Percentiles rank a stretch among this genome's conserved stretches.
phyloP scores from a whole-genome alignment of 768 basidiomycete species.

The Brasilioporus rufonigricans region DNA sequence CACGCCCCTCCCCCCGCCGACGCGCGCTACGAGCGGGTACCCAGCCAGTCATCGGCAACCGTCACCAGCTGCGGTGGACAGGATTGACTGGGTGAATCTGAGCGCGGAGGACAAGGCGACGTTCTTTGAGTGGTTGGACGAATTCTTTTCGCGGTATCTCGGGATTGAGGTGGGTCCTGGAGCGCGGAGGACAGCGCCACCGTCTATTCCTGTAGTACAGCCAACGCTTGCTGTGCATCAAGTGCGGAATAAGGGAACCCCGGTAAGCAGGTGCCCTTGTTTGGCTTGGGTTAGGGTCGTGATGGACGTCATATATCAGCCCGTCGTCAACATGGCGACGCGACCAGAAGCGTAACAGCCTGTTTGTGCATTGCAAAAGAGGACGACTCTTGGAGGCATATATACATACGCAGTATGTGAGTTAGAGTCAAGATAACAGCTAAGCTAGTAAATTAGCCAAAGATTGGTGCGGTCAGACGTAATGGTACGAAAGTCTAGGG shows the following conservation, averaged over 20 bases:
- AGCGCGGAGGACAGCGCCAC: background rate
- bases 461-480: constrained; percentile 8
- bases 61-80: constrained; percentile 5
- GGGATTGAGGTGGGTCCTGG: constrained; percentile 24
- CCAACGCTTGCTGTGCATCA: background rate
- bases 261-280: constrained; percentile 17
- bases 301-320: constrained; percentile 6
- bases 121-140: constrained; percentile 80
- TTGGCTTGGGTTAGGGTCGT: background rate
- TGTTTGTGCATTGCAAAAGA: background rate
- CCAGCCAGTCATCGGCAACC: constrained; percentile 11
- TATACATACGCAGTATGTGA: constrained; percentile 17
- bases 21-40: constrained; percentile 27
- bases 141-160: constrained; percentile 61
- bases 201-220: background rate
- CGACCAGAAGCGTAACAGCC: constrained; percentile 15
- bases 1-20: constrained; percentile 27
- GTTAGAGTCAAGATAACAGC: background rate
- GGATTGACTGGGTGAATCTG: constrained; percentile 70
- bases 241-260: constrained; percentile 1
- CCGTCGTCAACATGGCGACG: constrained; percentile 19
- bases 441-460: constrained; percentile 15
- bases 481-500: constrained; percentile 16
- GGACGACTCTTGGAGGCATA: constrained; percentile 3
- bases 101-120: constrained; percentile 63